A percentile compares a stretch with the other conserved stretches of the same genome.
phyloP scores from a whole-genome alignment of 208 protist species.

The Endotrypanum monterogeii region DNA sequence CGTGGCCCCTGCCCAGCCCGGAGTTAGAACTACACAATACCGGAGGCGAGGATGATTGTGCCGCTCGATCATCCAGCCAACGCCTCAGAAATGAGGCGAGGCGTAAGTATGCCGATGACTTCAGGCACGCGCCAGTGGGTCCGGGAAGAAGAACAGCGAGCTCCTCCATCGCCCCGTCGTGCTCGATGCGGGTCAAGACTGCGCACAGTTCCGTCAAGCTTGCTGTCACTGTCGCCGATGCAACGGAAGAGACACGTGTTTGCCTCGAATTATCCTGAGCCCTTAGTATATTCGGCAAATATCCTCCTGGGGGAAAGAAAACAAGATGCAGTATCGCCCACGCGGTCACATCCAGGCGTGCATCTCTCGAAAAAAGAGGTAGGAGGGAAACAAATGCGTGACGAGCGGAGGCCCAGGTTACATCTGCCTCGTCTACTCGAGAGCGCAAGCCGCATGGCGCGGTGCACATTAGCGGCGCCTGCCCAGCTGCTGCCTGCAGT shows the following conservation, averaged over 20 bases:
- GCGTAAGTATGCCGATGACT: neutral
- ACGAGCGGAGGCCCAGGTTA: constrained; percentile 34
- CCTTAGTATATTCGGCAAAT: neutral
- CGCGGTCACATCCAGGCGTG: constrained; percentile 32
- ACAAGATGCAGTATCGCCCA: constrained; percentile 35
- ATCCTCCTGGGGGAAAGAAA: constrained; percentile 9
- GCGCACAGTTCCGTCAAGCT: constrained; percentile 30
- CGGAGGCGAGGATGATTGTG: neutral
- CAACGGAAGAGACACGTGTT: neutral
- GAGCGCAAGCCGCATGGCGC: neutral
- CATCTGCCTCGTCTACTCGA: neutral
- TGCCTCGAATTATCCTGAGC: neutral
- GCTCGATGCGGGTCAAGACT: constrained; percentile 21
- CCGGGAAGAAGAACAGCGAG: constrained; percentile 11
- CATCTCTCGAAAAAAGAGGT: constrained; percentile 47
- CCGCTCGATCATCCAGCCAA: constrained; percentile 4
- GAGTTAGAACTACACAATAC: neutral
- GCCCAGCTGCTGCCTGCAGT: neutral
- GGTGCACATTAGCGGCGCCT: neutral
- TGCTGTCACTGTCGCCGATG: neutral
- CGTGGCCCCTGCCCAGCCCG: neutral
- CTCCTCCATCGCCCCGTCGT: constrained; percentile 12
- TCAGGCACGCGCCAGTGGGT: neutral
- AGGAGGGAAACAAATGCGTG: constrained; percentile 45
- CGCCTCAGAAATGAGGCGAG: constrained; percentile 18